phyloP scores from a whole-genome alignment of 176 grass and related monocot genomes.

The Rhynchospora tenuis region DNA sequence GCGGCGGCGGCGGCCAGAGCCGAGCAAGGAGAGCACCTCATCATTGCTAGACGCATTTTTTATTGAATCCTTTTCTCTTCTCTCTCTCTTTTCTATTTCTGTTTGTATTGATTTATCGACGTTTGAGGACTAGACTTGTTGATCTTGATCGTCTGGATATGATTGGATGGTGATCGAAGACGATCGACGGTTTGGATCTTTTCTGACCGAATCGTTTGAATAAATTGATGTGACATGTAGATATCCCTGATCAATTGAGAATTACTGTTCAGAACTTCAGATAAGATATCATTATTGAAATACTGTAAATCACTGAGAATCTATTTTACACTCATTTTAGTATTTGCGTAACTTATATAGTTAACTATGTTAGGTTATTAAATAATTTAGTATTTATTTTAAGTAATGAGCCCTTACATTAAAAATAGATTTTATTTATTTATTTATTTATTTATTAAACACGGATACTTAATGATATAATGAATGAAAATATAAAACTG shows the following conservation, averaged over 20 bases:
- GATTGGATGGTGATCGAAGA: background rate
- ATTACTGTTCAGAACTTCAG: too few relatives aligned
- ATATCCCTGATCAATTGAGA: too few relatives aligned
- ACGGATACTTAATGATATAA: background rate
- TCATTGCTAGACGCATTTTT: constrained; percentile 12
- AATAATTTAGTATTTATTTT: too few relatives aligned
- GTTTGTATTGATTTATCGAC: background rate
- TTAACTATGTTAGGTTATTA: too few relatives aligned
- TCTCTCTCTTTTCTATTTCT: background rate
- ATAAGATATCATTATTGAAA: too few relatives aligned
- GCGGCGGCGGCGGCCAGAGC: background rate
- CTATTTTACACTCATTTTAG: too few relatives aligned
- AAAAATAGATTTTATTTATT: too few relatives aligned
- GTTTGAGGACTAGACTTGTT: background rate
- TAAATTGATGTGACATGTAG: too few relatives aligned
- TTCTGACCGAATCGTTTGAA: background rate
- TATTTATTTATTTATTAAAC: background rate
- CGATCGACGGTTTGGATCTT: background rate
- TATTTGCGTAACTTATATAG: too few relatives aligned
- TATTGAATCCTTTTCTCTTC: background rate
- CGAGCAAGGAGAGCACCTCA: background rate
- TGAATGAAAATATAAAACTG: background rate
- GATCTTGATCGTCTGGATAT: background rate
- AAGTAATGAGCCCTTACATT: too few relatives aligned
- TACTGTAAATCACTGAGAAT: too few relatives aligned